phyloP scores from a whole-genome alignment of 768 basidiomycete species.

The Rhodotorula babjevae region DNA sequence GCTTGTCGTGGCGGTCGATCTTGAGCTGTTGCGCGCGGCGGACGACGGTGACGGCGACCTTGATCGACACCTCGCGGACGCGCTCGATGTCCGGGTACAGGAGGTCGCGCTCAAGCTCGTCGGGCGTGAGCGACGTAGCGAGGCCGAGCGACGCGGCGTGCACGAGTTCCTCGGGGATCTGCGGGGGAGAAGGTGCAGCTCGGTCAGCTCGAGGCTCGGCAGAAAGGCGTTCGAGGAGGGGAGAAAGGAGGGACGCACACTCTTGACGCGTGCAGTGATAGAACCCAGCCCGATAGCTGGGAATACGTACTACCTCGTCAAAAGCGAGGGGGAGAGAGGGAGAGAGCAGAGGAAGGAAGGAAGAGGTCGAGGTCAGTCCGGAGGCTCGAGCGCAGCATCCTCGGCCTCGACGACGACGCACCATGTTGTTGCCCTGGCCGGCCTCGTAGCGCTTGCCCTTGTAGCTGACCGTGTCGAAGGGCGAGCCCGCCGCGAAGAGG shows the following conservation, averaged over 20 bases:
- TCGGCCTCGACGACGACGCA: too few species aligned
- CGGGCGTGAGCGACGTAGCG: conserved; percentile 63
- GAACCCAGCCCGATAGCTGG: conserved; percentile 58
- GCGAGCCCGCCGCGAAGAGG: conserved; percentile 79
- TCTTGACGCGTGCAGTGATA: conserved; percentile 63
- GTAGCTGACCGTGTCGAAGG: conserved; percentile 65
- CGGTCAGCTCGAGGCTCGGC: too few species aligned
- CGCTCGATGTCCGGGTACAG: conserved; percentile 80
- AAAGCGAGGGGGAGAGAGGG: not conserved
- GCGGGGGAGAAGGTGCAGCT: too few species aligned
- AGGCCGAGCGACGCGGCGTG: conserved; percentile 80
- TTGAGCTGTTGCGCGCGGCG: conserved; percentile 63
- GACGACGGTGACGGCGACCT: conserved; percentile 70
- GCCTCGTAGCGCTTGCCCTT: conserved; percentile 61
- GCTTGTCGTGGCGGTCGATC: conserved; percentile 39
- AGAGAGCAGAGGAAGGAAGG: too few species aligned
- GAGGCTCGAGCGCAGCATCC: too few species aligned
- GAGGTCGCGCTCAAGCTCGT: conserved; percentile 63
- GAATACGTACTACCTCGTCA: conserved; percentile 44
- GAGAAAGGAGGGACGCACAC: conserved; percentile 14
- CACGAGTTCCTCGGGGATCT: conserved; percentile 79
- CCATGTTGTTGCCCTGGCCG: conserved; percentile 92
- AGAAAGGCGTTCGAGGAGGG: too few species aligned
- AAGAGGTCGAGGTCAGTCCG: too few species aligned
- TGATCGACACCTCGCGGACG: conserved; percentile 73